Conservation (phyloP, 2,329 filamentous ascomycete species). For the Chaetomium globosum region DNA sequence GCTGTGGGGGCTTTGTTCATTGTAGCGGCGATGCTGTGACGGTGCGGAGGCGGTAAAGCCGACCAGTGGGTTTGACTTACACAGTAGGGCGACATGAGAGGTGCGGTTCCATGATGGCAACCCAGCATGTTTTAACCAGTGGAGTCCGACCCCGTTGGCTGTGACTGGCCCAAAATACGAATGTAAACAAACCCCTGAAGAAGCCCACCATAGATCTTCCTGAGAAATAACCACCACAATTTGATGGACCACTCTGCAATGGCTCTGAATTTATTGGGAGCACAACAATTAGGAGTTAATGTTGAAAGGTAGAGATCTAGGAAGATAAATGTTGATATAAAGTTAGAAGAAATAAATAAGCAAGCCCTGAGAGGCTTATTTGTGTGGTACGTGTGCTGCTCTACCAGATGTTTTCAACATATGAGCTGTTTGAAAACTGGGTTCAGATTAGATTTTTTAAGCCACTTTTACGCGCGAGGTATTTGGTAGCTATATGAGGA, state of each 20-base stretch:
- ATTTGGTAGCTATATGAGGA: background rate
- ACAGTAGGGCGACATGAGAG: background rate
- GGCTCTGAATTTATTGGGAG: background rate
- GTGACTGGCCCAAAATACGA: background rate
- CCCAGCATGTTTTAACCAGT: background rate
- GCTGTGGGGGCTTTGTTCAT: background rate
- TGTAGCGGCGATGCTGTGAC: background rate
- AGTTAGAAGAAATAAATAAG: background rate
- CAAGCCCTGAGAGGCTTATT: background rate
- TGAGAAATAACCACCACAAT: background rate
- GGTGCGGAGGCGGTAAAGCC: background rate
- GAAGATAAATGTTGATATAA: background rate
- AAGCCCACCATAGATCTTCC: background rate
- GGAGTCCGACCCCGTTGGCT: background rate
- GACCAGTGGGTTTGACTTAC: too few relatives aligned
- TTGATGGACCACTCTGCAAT: background rate
- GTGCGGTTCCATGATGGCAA: background rate
- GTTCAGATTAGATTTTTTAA: too few relatives aligned
- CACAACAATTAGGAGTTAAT: background rate
- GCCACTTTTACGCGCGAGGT: too few relatives aligned
- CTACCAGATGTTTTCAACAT: background rate
- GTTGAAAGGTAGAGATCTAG: background rate
- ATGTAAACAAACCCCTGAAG: constrained; percentile 7
- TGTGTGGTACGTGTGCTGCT: background rate
- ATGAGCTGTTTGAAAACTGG: background rate